Conservation (phyloP, 495 filamentous ascomycete genomes). For the Melanomma pulvis-pyrius region DNA sequence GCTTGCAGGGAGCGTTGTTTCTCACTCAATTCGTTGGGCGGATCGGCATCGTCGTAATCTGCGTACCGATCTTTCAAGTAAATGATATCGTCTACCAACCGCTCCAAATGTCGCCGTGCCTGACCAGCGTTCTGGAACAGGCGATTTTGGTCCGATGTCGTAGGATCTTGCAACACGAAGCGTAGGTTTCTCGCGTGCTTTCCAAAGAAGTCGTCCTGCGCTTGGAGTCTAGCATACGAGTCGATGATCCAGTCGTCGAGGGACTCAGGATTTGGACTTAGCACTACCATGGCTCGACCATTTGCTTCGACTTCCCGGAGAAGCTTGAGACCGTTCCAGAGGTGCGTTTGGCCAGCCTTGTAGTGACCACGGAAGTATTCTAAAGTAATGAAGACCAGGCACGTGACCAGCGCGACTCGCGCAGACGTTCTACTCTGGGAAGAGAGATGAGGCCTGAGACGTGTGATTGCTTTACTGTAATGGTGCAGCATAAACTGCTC, state of each 20-base stretch:
- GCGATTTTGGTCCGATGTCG: not conserved
- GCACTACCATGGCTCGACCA: conserved; percentile 8
- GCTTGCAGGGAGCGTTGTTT: not conserved
- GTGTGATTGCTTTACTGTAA: conserved; percentile 51
- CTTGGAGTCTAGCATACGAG: not conserved
- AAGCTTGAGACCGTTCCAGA: conserved; percentile 35
- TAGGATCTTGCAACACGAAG: not conserved
- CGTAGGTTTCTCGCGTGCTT: not conserved
- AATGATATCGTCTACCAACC: not conserved
- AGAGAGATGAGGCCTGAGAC: conserved; percentile 43
- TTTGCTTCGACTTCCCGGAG: conserved; percentile 43
- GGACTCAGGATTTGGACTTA: not conserved
- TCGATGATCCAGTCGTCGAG: not conserved
- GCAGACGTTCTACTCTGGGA: conserved; percentile 23
- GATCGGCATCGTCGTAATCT: not conserved
- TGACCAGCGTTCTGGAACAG: not conserved
- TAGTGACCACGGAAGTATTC: conserved; percentile 58
- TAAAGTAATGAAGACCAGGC: conserved; percentile 59
- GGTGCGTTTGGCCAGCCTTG: conserved; percentile 49
- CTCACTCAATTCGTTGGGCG: not conserved
- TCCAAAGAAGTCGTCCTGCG: not conserved
- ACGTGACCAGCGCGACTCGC: conserved; percentile 54
- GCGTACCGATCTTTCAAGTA: not conserved
- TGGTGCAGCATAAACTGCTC: conserved; percentile 50
- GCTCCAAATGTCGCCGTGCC: not conserved